Percentiles rank a stretch among this genome's conserved stretches.
Evolutionary conservation across 805 yeast genomes (phyloP).

Genomic region (Metschnikowia sp.): DNA sequence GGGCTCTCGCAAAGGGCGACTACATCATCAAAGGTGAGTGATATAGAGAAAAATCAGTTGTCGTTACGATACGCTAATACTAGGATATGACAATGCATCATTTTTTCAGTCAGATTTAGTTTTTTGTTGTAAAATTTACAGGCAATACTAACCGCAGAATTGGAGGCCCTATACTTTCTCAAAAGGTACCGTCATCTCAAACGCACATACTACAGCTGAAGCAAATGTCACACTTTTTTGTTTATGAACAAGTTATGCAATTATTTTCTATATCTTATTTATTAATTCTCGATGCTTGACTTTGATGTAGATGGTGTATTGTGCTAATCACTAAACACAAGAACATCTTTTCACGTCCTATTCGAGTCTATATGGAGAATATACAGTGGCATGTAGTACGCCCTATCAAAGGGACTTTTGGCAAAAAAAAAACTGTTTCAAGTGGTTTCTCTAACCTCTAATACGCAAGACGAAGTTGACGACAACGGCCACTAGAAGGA

Average conservation of each 20-base stretch:
- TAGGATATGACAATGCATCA: not conserved
- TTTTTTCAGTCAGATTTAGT: not conserved
- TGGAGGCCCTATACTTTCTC: slow-evolving; percentile 33
- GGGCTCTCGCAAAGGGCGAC: slow-evolving; percentile 29
- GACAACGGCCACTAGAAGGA: slow-evolving; percentile 87
- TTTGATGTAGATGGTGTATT: too few relatives aligned
- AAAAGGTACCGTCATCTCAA: slow-evolving; percentile 30
- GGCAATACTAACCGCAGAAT: slow-evolving; percentile 21
- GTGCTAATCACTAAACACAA: too few relatives aligned
- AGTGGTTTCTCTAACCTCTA: slow-evolving; percentile 25
- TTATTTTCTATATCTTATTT: not conserved
- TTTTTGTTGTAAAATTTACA: not conserved
- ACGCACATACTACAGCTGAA: slow-evolving; percentile 28
- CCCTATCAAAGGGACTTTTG: too few relatives aligned
- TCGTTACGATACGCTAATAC: too few relatives aligned
- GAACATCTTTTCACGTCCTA: too few relatives aligned
- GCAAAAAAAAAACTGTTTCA: too few relatives aligned
- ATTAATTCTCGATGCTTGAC: not conserved
- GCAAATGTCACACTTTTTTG: not conserved
- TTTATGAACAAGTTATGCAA: not conserved
- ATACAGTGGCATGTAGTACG: too few relatives aligned
- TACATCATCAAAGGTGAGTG: slow-evolving; percentile 25
- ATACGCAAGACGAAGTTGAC: slow-evolving; percentile 88
- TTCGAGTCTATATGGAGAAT: too few relatives aligned
- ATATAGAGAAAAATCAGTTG: not conserved